Percentiles rank a stretch among this genome's conserved stretches.
Evolutionary conservation across 2,329 filamentous ascomycete genomes (phyloP).

Genomic region (Diplodia corticola): DNA sequence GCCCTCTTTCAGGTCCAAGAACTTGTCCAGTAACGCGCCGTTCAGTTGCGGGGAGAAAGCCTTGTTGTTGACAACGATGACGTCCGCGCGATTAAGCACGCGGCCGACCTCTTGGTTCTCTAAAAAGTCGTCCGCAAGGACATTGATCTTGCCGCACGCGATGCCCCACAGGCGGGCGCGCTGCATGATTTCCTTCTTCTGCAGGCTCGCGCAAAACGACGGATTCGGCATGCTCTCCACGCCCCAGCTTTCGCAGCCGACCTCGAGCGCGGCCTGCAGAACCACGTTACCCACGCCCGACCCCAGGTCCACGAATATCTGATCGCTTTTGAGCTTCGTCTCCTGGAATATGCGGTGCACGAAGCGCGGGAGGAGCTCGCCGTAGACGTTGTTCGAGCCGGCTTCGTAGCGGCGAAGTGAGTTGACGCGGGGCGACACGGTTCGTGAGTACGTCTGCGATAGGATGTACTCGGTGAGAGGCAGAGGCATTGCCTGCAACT

Average conservation of each 20-base stretch:
- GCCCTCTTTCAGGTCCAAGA: constrained; percentile 88
- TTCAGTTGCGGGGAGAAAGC: constrained; percentile 89
- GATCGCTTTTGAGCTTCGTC: constrained; percentile 74
- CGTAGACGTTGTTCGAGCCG: constrained; percentile 91
- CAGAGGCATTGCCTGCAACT: constrained; percentile 69
- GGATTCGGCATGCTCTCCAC: constrained; percentile 96
- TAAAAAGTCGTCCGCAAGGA: constrained; percentile 83
- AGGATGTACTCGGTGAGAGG: constrained; percentile 73
- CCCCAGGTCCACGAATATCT: constrained; percentile 91
- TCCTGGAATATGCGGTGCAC: constrained; percentile 78
- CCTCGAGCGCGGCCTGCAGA: constrained; percentile 87
- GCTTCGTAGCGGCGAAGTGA: constrained; percentile 82
- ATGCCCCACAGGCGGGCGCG: constrained; percentile 82
- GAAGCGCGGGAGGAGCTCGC: constrained; percentile 84
- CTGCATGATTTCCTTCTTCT: constrained; percentile 80
- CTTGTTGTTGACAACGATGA: constrained; percentile 98
- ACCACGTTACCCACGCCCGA: constrained; percentile 97
- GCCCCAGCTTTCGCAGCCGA: constrained; percentile 92
- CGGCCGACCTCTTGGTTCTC: constrained; percentile 68
- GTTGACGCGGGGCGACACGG: constrained; percentile 85
- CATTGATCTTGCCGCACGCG: constrained; percentile 71
- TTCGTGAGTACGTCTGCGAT: constrained; percentile 85
- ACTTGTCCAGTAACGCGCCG: constrained; percentile 80
- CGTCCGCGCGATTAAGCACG: constrained; percentile 80
- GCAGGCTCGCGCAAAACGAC: constrained; percentile 75